Conservation (phyloP, 2,329 filamentous ascomycete species). For the Sporothrix humicola region DNA sequence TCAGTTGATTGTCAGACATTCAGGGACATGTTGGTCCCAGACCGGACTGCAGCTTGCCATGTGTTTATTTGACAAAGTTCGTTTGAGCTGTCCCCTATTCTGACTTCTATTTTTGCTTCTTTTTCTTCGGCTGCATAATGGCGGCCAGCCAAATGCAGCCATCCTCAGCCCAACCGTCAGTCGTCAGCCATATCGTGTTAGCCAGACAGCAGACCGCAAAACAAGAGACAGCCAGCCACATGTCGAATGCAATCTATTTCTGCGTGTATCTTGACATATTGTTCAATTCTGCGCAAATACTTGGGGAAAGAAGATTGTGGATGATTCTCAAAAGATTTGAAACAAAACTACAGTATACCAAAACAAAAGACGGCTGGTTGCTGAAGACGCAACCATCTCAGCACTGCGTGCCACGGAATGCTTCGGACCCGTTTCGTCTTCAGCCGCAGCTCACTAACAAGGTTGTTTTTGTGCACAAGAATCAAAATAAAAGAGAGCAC, state of each 20-base stretch:
- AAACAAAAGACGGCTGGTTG: not conserved
- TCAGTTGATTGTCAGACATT: not conserved
- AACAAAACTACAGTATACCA: not conserved
- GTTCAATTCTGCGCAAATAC: not conserved
- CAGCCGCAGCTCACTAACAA: constrained; percentile 14
- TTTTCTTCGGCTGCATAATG: not conserved
- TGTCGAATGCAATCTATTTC: not conserved
- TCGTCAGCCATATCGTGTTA: not conserved
- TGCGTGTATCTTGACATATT: not conserved
- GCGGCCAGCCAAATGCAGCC: not conserved
- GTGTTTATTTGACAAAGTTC: not conserved
- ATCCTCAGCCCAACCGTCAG: not conserved
- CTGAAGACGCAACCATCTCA: not conserved
- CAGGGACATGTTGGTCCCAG: not conserved
- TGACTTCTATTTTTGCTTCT: not conserved
- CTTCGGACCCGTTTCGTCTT: not conserved
- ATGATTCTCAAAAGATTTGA: not conserved
- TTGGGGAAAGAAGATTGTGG: not conserved
- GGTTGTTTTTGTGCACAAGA: not conserved
- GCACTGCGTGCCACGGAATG: not conserved
- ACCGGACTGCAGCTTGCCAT: not conserved
- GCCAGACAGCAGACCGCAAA: not conserved
- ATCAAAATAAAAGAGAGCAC: too few relatives aligned
- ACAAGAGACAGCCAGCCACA: not conserved
- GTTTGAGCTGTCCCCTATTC: not conserved